Evolutionary conservation across 139 green algal genomes (phyloP).

Genomic region (Coelastrella sp.): DNA sequence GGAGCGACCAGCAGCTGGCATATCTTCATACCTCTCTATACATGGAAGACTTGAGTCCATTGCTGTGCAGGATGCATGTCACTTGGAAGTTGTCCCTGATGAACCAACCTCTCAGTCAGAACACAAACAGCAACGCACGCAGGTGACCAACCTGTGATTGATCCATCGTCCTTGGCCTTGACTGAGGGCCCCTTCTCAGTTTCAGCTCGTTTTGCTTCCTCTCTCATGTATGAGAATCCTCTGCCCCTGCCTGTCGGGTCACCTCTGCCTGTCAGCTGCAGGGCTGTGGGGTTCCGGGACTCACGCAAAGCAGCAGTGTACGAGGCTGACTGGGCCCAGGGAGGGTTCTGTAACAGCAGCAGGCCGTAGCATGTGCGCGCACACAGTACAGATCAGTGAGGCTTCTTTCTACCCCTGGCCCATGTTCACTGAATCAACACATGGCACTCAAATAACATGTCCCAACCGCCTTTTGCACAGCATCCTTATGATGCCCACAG

Average conservation of each 20-base stretch:
- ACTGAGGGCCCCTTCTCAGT: constrained; percentile 19
- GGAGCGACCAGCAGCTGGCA: no score
- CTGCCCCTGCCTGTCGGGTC: constrained; percentile 68
- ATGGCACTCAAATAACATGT: no score
- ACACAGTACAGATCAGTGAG: no score
- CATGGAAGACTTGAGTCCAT: no score
- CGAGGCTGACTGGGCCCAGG: constrained; percentile 24
- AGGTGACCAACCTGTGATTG: constrained; percentile 45
- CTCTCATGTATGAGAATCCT: constrained; percentile 77
- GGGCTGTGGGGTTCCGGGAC: constrained; percentile 4
- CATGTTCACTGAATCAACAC: no score
- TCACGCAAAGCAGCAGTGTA: constrained; percentile 27
- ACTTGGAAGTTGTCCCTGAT: not conserved
- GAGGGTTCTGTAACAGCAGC: constrained; percentile 3
- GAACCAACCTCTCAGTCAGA: not conserved
- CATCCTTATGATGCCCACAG: no score
- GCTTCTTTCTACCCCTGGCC: no score
- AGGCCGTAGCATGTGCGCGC: no score
- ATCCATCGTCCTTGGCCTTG: constrained; percentile 35
- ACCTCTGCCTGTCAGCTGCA: constrained; percentile 25
- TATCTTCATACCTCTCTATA: no score
- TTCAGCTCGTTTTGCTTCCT: constrained; percentile 56
- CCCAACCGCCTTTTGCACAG: no score
- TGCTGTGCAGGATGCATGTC: no score
- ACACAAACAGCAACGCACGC: not conserved